Conservation (phyloP, 306 rosid species). For the Fragaria iinumae region DNA sequence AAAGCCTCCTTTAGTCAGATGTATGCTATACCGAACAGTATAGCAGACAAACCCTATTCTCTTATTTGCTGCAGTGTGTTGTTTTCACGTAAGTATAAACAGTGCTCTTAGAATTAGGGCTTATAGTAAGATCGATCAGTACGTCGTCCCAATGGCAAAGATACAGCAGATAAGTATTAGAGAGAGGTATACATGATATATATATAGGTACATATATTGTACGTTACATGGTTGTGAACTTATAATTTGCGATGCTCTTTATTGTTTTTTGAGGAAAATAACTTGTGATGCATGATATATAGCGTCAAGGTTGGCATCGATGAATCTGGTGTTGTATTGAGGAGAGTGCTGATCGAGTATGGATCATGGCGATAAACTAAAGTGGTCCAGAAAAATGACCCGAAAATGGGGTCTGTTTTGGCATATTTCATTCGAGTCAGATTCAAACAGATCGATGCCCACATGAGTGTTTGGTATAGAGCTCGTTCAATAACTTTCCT, state of each 20-base stretch:
- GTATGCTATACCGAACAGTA: too few relatives aligned
- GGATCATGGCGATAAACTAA: not conserved
- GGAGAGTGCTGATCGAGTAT: not conserved
- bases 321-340: not conserved
- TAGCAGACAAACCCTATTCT: too few relatives aligned
- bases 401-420: not conserved
- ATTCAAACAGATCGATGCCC: not conserved
- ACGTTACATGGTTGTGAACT: not conserved
- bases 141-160: too few relatives aligned
- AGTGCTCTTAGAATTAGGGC: too few relatives aligned
- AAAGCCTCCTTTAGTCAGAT: too few relatives aligned
- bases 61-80: too few relatives aligned
- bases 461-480: conserved; percentile 2
- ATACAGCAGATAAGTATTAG: too few relatives aligned
- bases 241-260: not conserved
- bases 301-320: not conserved
- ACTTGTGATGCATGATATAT: not conserved
- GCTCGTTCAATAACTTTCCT: not conserved
- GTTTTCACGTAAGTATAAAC: too few relatives aligned
- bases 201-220: too few relatives aligned
- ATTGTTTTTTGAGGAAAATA: not conserved
- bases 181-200: too few relatives aligned
- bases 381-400: not conserved
- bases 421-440: not conserved
- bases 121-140: too few relatives aligned